Conservation (phyloP, 2,329 filamentous ascomycete genomes). For the Paecilomyces sp. region DNA sequence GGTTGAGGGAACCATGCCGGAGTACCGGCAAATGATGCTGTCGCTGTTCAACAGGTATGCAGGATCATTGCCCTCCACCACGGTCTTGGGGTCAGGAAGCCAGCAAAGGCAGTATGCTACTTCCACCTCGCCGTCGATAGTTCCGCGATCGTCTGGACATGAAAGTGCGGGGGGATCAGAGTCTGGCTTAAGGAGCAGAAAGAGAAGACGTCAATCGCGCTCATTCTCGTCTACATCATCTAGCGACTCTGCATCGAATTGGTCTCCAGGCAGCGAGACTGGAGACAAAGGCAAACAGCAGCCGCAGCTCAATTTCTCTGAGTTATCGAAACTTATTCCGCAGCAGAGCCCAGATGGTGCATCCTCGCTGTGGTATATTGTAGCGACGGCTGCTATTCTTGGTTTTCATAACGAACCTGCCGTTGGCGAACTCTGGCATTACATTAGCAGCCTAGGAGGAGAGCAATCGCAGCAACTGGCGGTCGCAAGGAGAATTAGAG, state of each 20-base stretch:
- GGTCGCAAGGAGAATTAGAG: conserved; percentile 16
- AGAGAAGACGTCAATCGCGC: neutral
- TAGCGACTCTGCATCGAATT: neutral
- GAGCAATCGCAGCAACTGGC: conserved; percentile 4
- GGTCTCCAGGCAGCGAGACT: neutral
- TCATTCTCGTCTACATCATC: neutral
- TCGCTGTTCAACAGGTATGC: neutral
- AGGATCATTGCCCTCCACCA: neutral
- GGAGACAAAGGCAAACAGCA: neutral
- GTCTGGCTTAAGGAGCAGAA: neutral
- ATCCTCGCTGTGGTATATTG: conserved; percentile 16
- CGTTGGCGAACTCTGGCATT: conserved; percentile 16
- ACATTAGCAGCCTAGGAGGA: conserved; percentile 8
- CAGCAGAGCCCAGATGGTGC: conserved; percentile 1
- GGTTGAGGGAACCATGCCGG: neutral
- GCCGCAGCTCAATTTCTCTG: conserved; percentile 5
- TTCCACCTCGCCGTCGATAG: neutral
- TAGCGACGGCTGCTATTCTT: conserved; percentile 16
- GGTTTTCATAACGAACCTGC: conserved; percentile 18
- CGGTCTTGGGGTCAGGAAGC: neutral
- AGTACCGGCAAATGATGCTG: neutral
- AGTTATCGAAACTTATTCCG: conserved; percentile 3
- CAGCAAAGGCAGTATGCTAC: neutral
- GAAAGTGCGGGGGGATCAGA: neutral
- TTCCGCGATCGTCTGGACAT: neutral